phyloP scores from a whole-genome alignment of 805 yeast species.

The Kodamaea hsintzibuensis region DNA sequence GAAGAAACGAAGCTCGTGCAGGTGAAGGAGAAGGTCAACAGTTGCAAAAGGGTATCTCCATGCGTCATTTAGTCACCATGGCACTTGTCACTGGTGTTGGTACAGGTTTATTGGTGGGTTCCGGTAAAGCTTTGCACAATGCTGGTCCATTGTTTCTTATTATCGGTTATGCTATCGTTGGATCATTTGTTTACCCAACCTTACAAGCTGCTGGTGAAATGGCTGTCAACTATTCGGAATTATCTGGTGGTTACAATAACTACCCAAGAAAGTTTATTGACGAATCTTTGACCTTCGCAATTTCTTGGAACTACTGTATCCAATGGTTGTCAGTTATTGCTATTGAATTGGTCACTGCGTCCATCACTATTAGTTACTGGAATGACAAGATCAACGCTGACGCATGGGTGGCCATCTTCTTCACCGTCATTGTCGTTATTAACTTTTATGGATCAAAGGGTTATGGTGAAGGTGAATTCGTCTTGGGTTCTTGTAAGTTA shows the following conservation, averaged over 20 bases:
- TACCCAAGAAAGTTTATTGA: constrained; percentile 57
- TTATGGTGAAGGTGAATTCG: constrained; percentile 46
- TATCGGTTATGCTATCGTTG: constrained; percentile 36
- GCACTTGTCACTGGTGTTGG: constrained; percentile 43
- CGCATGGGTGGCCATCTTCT: constrained; percentile 57
- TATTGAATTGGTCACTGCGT: constrained; percentile 64
- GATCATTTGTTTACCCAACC: constrained; percentile 38
- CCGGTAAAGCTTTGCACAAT: constrained; percentile 34
- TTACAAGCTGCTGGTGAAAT: constrained; percentile 47
- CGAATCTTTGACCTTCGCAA: constrained; percentile 57
- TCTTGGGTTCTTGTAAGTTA: constrained; percentile 38
- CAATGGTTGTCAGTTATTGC: constrained; percentile 66
- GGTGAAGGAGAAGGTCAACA: constrained; percentile 22
- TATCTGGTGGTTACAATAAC: constrained; percentile 65
- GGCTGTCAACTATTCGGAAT: constrained; percentile 57
- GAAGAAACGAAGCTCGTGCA: constrained; percentile 11
- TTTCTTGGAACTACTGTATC: constrained; percentile 62
- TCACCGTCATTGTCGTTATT: constrained; percentile 43
- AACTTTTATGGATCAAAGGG: constrained; percentile 49
- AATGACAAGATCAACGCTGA: constrained; percentile 50
- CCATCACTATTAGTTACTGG: constrained; percentile 65
- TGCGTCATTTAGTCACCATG: constrained; percentile 41
- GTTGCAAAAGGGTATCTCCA: constrained; percentile 31
- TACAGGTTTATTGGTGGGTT: constrained; percentile 45
- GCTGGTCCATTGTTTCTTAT: constrained; percentile 40